Base-by-base conservation (phyloP, 306 rosid species). In the Hippophae gyantsensis region DNA sequence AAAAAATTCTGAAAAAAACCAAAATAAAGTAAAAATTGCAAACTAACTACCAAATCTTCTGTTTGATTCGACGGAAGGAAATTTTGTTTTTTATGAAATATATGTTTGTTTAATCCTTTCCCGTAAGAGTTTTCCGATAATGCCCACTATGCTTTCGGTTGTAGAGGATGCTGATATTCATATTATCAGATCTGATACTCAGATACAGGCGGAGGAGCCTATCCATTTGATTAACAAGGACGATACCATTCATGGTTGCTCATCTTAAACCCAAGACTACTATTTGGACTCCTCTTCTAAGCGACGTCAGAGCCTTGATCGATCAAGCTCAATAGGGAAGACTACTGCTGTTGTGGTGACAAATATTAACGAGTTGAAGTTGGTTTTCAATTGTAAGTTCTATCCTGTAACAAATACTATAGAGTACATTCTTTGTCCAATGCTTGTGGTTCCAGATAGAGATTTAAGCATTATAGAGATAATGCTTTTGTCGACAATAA, bases 341-440 rank as follows among this genome's bases (percentile, higher is more conserved):
- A 85, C 96, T 7, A 96, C 96, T 0, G 96, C 92, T 50, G 99
- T 93, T 1, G 95, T 88, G 58, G 95, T 92, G 70, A 95, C 95
- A 2, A 96, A 92, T 60, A 83, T 88, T 64, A 95, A 92, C 50
- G 99, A 92, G 42, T 56, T 85, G 74, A 92, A 85, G 69, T 69
- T 84, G 4, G 89, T 74, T 76, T 82, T 86, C 0, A 82, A 82
- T 58, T 79, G 90, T 0, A 89, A 86, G 68, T 89, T 89, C 45
- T 72, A 80, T 43, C 89, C 93, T 23, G 82, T 80, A 9, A 60
- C 82, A 18, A 18, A 18, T 7, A 60, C 82, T 7, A 72, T 59
- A 47, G 95, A 82, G 58, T 78, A 64, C 74, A 63, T 73, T 52
- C 74, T 70, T 6, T 92, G 84, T 1, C 84, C 75, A 42, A 86